Evolutionary conservation across 108 stramenopile genomes (phyloP).

Genomic region (Nannochloropsis gaditana): DNA sequence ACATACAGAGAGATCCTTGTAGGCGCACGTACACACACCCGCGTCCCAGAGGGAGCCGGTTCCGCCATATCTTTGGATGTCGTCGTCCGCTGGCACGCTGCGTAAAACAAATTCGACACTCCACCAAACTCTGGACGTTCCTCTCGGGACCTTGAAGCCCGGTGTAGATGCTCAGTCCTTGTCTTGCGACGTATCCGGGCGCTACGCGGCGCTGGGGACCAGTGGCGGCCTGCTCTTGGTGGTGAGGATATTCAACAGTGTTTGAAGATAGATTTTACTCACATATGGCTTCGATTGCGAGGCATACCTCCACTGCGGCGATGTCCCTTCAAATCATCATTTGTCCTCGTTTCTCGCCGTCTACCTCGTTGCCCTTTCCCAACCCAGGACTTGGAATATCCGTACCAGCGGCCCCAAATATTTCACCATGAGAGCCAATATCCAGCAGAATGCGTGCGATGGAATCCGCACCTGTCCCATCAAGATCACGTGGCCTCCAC

Average conservation of each 20-base stretch:
- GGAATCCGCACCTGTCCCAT: slow-evolving; percentile 6
- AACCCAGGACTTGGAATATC: slow-evolving; percentile 6
- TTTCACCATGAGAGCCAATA: background rate
- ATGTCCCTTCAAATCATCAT: no score
- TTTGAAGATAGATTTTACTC: no score
- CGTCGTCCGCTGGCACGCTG: background rate
- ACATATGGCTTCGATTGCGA: no score
- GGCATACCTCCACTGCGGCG: no score
- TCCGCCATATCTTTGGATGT: no score
- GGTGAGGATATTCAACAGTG: background rate
- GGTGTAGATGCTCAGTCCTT: background rate
- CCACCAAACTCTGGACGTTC: background rate
- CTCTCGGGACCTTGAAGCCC: background rate
- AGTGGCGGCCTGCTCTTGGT: background rate
- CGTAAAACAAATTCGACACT: background rate
- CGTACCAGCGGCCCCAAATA: background rate
- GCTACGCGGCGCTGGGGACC: background rate
- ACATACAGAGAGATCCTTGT: no score
- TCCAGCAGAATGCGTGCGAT: slow-evolving; percentile 9
- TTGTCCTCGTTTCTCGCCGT: no score
- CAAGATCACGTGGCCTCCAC: slow-evolving; percentile 14
- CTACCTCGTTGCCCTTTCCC: background rate
- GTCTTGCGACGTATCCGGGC: background rate
- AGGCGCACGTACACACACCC: no score
- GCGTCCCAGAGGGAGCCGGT: no score